These are phyloP conservation scores for Colletotrichum melonis DNA, from an alignment of 2,329 filamentous ascomycete species.

Conservation along the genomic window DNA sequence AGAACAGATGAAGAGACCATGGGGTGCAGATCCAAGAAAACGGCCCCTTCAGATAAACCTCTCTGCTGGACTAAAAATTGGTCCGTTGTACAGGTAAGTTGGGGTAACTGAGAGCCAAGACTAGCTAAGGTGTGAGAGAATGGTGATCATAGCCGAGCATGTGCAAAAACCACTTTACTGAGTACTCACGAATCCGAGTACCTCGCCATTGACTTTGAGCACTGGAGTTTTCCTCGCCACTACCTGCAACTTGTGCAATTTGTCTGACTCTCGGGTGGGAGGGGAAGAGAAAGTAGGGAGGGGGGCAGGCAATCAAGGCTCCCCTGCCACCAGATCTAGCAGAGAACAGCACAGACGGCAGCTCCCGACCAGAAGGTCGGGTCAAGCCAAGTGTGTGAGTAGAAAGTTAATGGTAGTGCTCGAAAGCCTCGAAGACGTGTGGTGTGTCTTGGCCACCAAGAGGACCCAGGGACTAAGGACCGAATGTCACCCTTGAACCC, in stretches of 20 bases:
- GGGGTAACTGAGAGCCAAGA: conserved; percentile 13
- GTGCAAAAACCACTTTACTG: neutral
- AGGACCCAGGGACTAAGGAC: neutral
- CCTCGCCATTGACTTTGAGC: neutral
- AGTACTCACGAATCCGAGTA: neutral
- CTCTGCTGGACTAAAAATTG: neutral
- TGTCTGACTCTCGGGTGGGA: neutral
- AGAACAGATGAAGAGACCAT: conserved; percentile 1
- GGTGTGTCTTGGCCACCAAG: neutral
- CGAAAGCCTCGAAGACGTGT: neutral
- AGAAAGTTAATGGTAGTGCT: neutral
- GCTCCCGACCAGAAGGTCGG: conserved; percentile 29
- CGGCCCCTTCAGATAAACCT: conserved; percentile 15
- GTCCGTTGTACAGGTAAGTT: neutral
- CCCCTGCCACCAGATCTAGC: conserved; percentile 6
- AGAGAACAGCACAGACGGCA: conserved; percentile 21
- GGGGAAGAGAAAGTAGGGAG: neutral
- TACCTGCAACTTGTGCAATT: conserved; percentile 1
- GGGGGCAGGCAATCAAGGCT: neutral
- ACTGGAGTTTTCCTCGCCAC: conserved; percentile 1
- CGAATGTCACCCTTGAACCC: neutral
- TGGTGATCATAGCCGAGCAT: neutral
- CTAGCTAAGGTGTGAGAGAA: conserved; percentile 7
- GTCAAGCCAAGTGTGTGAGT: conserved; percentile 3
- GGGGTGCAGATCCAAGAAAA: conserved; percentile 6